Conservation (phyloP, 805 yeast genomes). For the Priceomyces fermenticarens region DNA sequence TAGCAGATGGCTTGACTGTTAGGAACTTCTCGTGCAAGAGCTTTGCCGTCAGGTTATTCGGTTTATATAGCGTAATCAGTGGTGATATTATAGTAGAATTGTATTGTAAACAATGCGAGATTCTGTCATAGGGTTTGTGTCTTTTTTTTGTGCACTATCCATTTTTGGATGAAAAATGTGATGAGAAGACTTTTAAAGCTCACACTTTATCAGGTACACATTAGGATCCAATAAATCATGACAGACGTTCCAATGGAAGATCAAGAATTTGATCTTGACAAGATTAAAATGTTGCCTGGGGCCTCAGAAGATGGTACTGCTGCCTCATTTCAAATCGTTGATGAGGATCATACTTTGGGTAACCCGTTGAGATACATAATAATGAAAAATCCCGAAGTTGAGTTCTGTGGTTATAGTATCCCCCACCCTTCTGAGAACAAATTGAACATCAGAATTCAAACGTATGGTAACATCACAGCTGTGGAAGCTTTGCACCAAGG, state of each 20-base stretch:
- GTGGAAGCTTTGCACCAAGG: slow-evolving; percentile 92
- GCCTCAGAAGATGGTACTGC: slow-evolving; percentile 90
- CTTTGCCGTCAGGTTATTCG: no score
- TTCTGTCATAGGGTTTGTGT: neutral
- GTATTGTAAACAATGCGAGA: slow-evolving; percentile 5
- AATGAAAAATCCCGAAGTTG: slow-evolving; percentile 97
- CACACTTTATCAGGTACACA: neutral
- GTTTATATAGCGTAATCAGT: no score
- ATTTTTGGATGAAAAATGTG: neutral
- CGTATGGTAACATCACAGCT: slow-evolving; percentile 83
- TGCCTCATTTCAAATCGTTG: slow-evolving; percentile 87
- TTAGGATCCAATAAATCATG: neutral
- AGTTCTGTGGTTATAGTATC: slow-evolving; percentile 96
- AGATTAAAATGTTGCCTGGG: slow-evolving; percentile 74
- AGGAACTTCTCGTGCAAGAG: no score
- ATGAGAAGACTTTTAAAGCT: neutral
- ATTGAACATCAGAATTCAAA: slow-evolving; percentile 88
- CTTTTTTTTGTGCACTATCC: slow-evolving; percentile 1
- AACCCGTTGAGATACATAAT: slow-evolving; percentile 90
- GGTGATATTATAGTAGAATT: no score
- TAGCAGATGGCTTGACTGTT: no score
- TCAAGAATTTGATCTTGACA: slow-evolving; percentile 51
- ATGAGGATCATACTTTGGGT: slow-evolving; percentile 96
- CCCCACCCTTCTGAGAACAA: slow-evolving; percentile 97
- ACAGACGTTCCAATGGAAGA: slow-evolving; percentile 29